Percentiles rank a stretch among this genome's conserved stretches.
Evolutionary conservation across 169 alveolate genomes (phyloP).

Genomic region (Plasmodium falciparum): DNA sequence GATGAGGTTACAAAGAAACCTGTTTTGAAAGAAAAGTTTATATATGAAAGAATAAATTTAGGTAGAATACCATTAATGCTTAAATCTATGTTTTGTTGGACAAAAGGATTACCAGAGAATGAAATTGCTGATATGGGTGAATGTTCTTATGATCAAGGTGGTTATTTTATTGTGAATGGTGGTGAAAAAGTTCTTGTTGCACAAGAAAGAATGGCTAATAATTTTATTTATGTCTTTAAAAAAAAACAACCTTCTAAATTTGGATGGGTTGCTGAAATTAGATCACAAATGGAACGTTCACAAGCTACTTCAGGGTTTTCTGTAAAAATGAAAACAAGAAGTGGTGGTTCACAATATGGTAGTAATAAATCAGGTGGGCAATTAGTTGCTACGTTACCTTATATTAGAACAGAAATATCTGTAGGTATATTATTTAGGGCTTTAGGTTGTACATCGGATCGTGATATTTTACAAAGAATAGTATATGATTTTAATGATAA

Average conservation of each 20-base stretch:
- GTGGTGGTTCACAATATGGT: conserved; percentile 80
- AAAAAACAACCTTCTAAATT: conserved; percentile 97
- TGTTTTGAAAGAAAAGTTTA: conserved; percentile 83
- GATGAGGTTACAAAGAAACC: conserved; percentile 85
- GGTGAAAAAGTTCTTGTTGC: conserved; percentile 99
- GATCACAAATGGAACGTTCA: conserved; percentile 95
- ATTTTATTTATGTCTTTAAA: conserved; percentile 98
- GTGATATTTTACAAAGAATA: conserved; percentile 91
- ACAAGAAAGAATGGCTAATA: conserved; percentile 99
- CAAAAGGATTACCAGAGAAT: conserved; percentile 89
- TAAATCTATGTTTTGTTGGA: conserved; percentile 96
- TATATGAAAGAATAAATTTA: conserved; percentile 91
- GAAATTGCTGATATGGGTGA: conserved; percentile 96
- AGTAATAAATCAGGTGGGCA: conserved; percentile 90
- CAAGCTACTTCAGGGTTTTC: conserved; percentile 96
- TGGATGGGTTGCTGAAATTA: conserved; percentile 98
- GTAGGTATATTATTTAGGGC: conserved; percentile 98
- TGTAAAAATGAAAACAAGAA: conserved; percentile 89
- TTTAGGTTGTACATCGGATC: conserved; percentile 94
- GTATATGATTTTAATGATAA: conserved; percentile 97
- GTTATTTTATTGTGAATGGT: conserved; percentile 99
- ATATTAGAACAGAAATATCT: conserved; percentile 97
- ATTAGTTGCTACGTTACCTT: conserved; percentile 97
- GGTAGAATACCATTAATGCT: conserved; percentile 98
- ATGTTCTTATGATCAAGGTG: conserved; percentile 98